Conservation (phyloP, 2,329 filamentous ascomycete species). For the Verticillium dahliae region DNA sequence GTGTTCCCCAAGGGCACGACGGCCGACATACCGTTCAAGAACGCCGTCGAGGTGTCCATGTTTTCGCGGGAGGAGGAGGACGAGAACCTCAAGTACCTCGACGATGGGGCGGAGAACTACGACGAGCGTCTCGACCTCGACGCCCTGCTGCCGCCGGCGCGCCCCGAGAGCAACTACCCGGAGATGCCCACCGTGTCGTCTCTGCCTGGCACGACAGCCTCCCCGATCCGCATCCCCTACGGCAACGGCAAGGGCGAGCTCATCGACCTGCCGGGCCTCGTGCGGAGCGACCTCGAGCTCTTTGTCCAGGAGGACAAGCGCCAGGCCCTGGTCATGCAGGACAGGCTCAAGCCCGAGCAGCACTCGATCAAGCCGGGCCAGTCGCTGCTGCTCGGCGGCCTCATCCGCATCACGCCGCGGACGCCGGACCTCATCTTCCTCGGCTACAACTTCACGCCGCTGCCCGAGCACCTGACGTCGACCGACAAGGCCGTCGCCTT, state of each 20-base stretch:
- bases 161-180: constrained; percentile 68
- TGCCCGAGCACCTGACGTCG: constrained; percentile 68
- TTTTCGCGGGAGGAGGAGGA: constrained; percentile 8
- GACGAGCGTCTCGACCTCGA: constrained; percentile 27
- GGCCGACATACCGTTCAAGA: constrained; percentile 1
- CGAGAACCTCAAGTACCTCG: constrained; percentile 2
- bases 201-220: constrained; percentile 88
- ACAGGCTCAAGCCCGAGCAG: constrained; percentile 67
- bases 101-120: constrained; percentile 13
- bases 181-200: constrained; percentile 81
- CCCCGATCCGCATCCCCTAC: constrained; percentile 88
- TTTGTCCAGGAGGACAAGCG: constrained; percentile 64
- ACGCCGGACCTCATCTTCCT: constrained; percentile 61
- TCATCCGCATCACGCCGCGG: constrained; percentile 79
- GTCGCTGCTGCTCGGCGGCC: constrained; percentile 76
- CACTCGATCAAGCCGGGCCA: constrained; percentile 66
- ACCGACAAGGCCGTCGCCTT: constrained; percentile 74
- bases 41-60: constrained; percentile 7
- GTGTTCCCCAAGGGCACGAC: constrained; percentile 71
- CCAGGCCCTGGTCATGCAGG: constrained; percentile 69
- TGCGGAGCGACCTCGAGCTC: constrained; percentile 64
- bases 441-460: constrained; percentile 79
- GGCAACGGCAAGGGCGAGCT: constrained; percentile 82
- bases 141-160: constrained; percentile 69
- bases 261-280: constrained; percentile 84